phyloP scores from a whole-genome alignment of 2,329 filamentous ascomycete genomes.

The Dactylellina cionopaga region DNA sequence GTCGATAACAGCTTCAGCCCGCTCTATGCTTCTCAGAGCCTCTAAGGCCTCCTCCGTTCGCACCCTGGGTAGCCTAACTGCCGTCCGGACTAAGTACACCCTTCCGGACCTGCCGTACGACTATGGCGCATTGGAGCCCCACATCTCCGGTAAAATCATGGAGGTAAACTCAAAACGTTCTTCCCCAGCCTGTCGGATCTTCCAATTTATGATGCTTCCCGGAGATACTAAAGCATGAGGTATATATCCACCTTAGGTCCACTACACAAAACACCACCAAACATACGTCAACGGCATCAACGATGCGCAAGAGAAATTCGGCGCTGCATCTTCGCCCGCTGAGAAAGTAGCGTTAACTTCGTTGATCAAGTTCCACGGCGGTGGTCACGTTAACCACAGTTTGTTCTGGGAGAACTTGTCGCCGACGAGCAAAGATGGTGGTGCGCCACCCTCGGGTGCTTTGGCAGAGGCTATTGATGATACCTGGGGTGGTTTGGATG shows the following conservation, averaged over 20 bases:
- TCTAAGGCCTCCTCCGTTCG: constrained; percentile 38
- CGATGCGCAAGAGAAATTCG: constrained; percentile 76
- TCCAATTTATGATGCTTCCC: too few species aligned
- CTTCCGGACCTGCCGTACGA: constrained; percentile 92
- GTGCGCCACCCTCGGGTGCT: constrained; percentile 67
- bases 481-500: constrained; percentile 66
- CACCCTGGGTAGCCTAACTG: constrained; percentile 76
- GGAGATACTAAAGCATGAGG: too few species aligned
- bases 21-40: constrained; percentile 41
- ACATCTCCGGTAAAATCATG: constrained; percentile 90
- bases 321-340: constrained; percentile 68
- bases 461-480: constrained; percentile 60
- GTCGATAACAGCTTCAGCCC: constrained; percentile 42
- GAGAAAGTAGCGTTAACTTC: constrained; percentile 69
- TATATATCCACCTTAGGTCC: constrained; percentile 65
- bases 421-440: constrained; percentile 73
- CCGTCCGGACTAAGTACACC: constrained; percentile 87
- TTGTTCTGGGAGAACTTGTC: constrained; percentile 77
- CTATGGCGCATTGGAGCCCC: constrained; percentile 86
- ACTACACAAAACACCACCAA: constrained; percentile 94
- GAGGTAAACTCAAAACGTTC: constrained; percentile 63
- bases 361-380: constrained; percentile 74
- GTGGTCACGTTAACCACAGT: constrained; percentile 73
- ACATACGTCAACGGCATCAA: constrained; percentile 93
- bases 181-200: neutral